Percentiles rank a stretch among this genome's conserved stretches.
Evolutionary conservation across 2,329 filamentous ascomycete species (phyloP).

Genomic region (Claviceps monticola): DNA sequence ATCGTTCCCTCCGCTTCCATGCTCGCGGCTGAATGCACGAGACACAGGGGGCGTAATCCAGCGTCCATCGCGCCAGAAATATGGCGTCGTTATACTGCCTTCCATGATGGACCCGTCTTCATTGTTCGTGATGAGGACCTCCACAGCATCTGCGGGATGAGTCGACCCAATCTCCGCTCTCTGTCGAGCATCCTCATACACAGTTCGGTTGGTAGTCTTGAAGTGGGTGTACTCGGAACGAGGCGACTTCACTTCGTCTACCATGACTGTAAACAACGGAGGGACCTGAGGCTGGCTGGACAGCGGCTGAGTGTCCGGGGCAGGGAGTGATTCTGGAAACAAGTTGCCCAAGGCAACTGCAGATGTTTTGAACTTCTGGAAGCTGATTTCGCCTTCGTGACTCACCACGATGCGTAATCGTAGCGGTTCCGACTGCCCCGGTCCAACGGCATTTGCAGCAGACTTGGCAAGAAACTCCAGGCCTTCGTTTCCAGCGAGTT

Average conservation of each 20-base stretch:
- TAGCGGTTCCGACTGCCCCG: slow-evolving; percentile 21
- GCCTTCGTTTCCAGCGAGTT: slow-evolving; percentile 31
- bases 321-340: slow-evolving; percentile 41
- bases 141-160: slow-evolving; percentile 34
- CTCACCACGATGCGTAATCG: slow-evolving; percentile 43
- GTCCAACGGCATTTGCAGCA: slow-evolving; percentile 22
- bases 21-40: slow-evolving; percentile 17
- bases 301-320: slow-evolving; percentile 19
- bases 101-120: slow-evolving; percentile 60
- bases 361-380: slow-evolving; percentile 24
- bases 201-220: slow-evolving; percentile 65
- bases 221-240: slow-evolving; percentile 59
- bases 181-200: slow-evolving; percentile 57
- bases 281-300: slow-evolving; percentile 13
- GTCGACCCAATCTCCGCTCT: slow-evolving; percentile 46
- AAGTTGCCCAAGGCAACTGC: slow-evolving; percentile 35
- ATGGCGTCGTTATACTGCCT: slow-evolving; percentile 69
- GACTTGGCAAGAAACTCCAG: slow-evolving; percentile 24
- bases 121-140: slow-evolving; percentile 62
- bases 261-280: slow-evolving; percentile 26
- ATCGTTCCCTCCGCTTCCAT: slow-evolving; percentile 60
- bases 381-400: slow-evolving; percentile 30
- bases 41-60: slow-evolving; percentile 74
- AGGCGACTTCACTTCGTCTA: slow-evolving; percentile 28
- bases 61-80: slow-evolving; percentile 55